A percentile compares a stretch with the other conserved stretches of the same genome.
Evolutionary conservation across 2,329 filamentous ascomycete genomes (phyloP).

Genomic region (Penicillium concentricum): DNA sequence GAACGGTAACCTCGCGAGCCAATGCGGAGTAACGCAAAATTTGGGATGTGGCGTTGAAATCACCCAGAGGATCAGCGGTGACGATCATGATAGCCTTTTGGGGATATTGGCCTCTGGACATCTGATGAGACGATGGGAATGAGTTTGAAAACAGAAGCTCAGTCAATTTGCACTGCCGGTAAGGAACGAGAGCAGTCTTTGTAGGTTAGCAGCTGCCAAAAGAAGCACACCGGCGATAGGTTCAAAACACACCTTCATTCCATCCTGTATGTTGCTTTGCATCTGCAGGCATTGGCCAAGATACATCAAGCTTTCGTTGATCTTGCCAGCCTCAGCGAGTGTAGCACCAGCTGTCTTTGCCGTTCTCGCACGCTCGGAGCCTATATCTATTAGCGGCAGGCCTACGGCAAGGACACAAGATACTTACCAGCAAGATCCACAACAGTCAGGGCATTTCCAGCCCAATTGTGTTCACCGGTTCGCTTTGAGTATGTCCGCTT

Average conservation of each 20-base stretch:
- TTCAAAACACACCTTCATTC: constrained; percentile 62
- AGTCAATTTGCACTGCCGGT: constrained; percentile 80
- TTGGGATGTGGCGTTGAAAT: constrained; percentile 95
- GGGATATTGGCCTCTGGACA: constrained; percentile 60
- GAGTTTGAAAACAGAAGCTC: constrained; percentile 86
- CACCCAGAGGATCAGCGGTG: constrained; percentile 85
- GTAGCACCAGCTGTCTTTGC: constrained; percentile 93
- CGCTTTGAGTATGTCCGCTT: constrained; percentile 60
- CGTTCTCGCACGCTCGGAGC: constrained; percentile 85
- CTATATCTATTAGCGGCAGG: constrained; percentile 35
- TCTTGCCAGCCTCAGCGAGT: constrained; percentile 92
- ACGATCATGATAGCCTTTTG: constrained; percentile 96
- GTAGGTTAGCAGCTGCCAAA: constrained; percentile 12
- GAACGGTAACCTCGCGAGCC: constrained; percentile 88
- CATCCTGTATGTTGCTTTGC: constrained; percentile 75
- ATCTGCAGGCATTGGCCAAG: constrained; percentile 95
- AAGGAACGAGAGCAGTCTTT: constrained; percentile 71
- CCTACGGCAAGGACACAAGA: background rate
- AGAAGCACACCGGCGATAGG: background rate
- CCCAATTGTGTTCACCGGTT: constrained; percentile 63
- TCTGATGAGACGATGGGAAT: constrained; percentile 63
- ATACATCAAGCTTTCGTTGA: constrained; percentile 98
- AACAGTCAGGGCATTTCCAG: constrained; percentile 75
- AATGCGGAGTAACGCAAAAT: constrained; percentile 93
- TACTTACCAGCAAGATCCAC: constrained; percentile 78